These are phyloP conservation scores for Linnemannia hyalina DNA, from an alignment of 192 early-diverging fungal species.

Conservation along the genomic window DNA sequence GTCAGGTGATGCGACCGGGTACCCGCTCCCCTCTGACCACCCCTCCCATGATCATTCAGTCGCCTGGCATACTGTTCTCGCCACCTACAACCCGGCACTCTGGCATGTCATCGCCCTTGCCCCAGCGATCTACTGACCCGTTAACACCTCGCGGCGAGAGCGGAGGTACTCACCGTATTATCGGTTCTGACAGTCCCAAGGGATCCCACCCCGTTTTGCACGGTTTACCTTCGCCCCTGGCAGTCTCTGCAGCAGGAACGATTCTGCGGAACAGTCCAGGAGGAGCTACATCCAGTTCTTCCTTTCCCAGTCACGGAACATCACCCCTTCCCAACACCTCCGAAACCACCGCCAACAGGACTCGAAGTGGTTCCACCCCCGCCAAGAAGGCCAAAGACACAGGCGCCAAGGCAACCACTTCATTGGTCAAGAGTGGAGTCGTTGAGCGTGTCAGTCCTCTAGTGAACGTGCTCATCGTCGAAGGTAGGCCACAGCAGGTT, in stretches of 20 bases:
- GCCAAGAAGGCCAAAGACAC: slow-evolving; percentile 10
- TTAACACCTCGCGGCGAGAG: slow-evolving; percentile 15
- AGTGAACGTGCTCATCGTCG: slow-evolving; percentile 85
- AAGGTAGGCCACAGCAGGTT: slow-evolving; percentile 60
- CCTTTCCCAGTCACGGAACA: slow-evolving; percentile 3
- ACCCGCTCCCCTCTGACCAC: slow-evolving; percentile 33
- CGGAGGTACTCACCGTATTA: not conserved
- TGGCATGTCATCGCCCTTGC: slow-evolving; percentile 38
- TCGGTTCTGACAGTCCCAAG: slow-evolving; percentile 24
- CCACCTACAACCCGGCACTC: slow-evolving; percentile 38
- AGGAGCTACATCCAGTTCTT: not conserved
- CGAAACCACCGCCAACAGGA: not conserved
- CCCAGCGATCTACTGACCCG: slow-evolving; percentile 35
- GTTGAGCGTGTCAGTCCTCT: slow-evolving; percentile 64
- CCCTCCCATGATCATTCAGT: slow-evolving; percentile 25
- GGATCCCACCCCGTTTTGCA: slow-evolving; percentile 23
- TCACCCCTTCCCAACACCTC: not conserved
- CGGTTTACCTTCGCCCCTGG: slow-evolving; percentile 21
- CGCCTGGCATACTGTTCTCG: slow-evolving; percentile 29
- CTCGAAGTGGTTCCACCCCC: not conserved
- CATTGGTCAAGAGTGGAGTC: slow-evolving; percentile 36
- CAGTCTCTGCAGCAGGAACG: slow-evolving; percentile 25
- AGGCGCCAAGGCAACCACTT: slow-evolving; percentile 12
- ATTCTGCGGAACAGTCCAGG: slow-evolving; percentile 13
- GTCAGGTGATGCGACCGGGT: slow-evolving; percentile 18